These are phyloP conservation scores for Syzygium aromaticum DNA, from an alignment of 345 rosid species.

Conservation along the genomic window DNA sequence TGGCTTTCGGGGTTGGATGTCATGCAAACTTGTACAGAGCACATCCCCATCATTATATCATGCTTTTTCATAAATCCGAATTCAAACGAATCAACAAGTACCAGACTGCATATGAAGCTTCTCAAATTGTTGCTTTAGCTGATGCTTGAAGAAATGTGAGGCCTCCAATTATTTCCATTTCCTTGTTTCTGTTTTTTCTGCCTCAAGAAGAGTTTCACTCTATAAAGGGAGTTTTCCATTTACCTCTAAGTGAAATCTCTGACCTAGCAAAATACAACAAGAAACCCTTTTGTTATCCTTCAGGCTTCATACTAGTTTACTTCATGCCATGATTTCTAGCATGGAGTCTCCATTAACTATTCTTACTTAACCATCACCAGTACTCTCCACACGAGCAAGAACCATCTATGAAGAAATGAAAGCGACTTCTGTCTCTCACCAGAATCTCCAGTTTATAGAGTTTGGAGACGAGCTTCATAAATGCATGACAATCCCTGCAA, in stretches of 20 bases:
- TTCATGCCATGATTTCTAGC: not conserved
- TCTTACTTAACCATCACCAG: slow-evolving; percentile 27
- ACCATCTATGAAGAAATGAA: slow-evolving; percentile 58
- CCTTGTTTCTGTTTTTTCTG: not conserved
- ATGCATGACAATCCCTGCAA: slow-evolving; percentile 63
- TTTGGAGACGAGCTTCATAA: slow-evolving; percentile 47
- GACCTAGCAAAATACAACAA: not conserved
- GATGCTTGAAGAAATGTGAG: not conserved
- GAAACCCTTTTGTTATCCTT: not conserved
- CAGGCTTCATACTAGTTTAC: not conserved
- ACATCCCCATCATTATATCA: not conserved
- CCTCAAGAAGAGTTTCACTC: not conserved
- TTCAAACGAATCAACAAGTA: not conserved
- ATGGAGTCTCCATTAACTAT: not conserved
- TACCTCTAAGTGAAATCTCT: not conserved
- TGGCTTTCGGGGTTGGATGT: not conserved
- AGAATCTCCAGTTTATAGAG: slow-evolving; percentile 41
- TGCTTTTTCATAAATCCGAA: not conserved
- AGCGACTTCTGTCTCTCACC: slow-evolving; percentile 62
- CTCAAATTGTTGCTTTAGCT: not conserved
- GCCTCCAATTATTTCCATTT: not conserved
- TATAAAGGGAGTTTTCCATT: not conserved
- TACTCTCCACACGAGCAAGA: slow-evolving; percentile 57
- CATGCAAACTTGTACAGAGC: not conserved
- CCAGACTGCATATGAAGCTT: not conserved